A percentile compares a stretch with the other conserved stretches of the same genome.
These are phyloP conservation scores for Williopsis jadinii DNA, from an alignment of 1,139 yeast species.

Conservation along the genomic window DNA sequence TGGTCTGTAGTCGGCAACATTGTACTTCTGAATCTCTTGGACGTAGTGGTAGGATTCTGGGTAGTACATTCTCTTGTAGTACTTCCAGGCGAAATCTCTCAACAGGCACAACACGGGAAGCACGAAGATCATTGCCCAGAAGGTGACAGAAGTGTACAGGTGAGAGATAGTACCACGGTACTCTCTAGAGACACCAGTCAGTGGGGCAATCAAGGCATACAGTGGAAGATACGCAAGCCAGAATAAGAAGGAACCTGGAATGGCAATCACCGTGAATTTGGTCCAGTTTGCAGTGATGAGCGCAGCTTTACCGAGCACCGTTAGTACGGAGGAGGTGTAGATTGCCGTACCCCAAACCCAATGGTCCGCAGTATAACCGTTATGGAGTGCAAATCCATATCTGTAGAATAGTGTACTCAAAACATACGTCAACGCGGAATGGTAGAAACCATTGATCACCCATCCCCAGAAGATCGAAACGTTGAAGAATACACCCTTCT, in stretches of 20 bases:
- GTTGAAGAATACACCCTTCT: slow-evolving; percentile 79
- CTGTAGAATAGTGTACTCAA: slow-evolving; percentile 65
- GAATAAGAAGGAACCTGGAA: slow-evolving; percentile 84
- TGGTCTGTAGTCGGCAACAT: slow-evolving; percentile 90
- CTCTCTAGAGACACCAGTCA: slow-evolving; percentile 74
- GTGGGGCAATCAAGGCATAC: slow-evolving; percentile 81
- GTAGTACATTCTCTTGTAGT: slow-evolving; percentile 80
- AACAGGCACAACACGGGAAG: slow-evolving; percentile 71
- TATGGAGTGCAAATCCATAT: slow-evolving; percentile 56
- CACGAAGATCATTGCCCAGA: slow-evolving; percentile 80
- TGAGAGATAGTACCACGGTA: slow-evolving; percentile 73
- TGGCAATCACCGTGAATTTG: slow-evolving; percentile 82
- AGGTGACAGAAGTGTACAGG: slow-evolving; percentile 69
- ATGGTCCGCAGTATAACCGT: slow-evolving; percentile 76
- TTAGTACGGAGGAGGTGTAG: slow-evolving; percentile 80
- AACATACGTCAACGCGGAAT: slow-evolving; percentile 77
- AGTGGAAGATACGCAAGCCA: slow-evolving; percentile 88
- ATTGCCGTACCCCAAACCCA: slow-evolving; percentile 96
- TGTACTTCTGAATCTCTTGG: slow-evolving; percentile 94
- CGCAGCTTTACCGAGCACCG: slow-evolving; percentile 94
- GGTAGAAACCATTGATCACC: slow-evolving; percentile 93
- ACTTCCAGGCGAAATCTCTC: slow-evolving; percentile 92
- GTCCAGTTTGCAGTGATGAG: slow-evolving; percentile 92
- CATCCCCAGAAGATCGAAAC: slow-evolving; percentile 95
- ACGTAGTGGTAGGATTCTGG: slow-evolving; percentile 94